A percentile compares a stretch with the other conserved stretches of the same genome.
Conservation (phyloP, 441 rosid genomes). For the Cnidoscolus chayamansa region DNA sequence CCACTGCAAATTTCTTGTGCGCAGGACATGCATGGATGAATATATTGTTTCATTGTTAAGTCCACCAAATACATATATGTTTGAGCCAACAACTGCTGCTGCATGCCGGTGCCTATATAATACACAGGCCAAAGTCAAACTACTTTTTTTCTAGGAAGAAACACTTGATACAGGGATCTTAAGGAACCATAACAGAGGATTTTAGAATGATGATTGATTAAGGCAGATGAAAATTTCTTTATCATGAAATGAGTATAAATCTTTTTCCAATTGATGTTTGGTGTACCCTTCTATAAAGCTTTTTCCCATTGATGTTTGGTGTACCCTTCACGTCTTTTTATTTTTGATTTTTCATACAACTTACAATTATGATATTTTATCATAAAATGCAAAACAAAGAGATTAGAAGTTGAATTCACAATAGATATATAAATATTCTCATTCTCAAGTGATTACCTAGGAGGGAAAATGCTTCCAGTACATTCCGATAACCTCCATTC, state of each 20-base stretch:
- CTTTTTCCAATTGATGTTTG: not conserved
- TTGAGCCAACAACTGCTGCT: conserved; percentile 67
- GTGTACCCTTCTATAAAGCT: not conserved
- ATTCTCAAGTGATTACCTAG: conserved; percentile 48
- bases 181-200: not conserved
- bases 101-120: conserved; percentile 81
- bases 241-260: not conserved
- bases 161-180: not conserved
- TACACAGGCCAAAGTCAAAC: conserved; percentile 11
- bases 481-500: conserved; percentile 63
- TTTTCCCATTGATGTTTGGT: not conserved
- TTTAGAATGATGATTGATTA: conserved; percentile 7
- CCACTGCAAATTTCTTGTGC: conserved; percentile 59
- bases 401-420: not conserved
- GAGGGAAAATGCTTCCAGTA: conserved; percentile 52
- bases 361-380: not conserved
- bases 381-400: not conserved
- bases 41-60: conserved; percentile 49
- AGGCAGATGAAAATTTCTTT: conserved; percentile 2
- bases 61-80: conserved; percentile 79
- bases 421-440: conserved; percentile 4
- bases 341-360: not conserved
- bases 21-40: conserved; percentile 58
- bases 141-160: not conserved
- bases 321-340: not conserved